Evolutionary conservation across 257 asterid genomes (phyloP), one percentile per base, ranked within the genome.

Genomic region (Euphrasia confusa): DNA sequence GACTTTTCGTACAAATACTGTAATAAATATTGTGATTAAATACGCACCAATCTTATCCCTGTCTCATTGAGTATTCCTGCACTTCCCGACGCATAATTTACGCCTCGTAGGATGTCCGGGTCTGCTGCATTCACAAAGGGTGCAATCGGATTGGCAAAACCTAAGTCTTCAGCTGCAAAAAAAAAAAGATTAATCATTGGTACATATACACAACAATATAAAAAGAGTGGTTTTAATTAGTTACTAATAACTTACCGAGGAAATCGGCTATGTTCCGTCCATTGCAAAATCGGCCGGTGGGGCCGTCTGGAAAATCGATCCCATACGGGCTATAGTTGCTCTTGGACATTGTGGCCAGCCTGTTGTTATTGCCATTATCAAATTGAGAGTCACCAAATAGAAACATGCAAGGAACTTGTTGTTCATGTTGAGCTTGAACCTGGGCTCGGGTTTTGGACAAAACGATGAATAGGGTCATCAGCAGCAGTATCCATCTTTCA

Each of bases 71-170:
- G 92, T 42, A 87, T 84, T 68, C 97, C 94, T 3, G 83, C 76
- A 9, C 39, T 76, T 4, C 88, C 95, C 0, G 95, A 89, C 6
- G 84, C 95, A 69, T 89, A 84, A 60, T 86, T 86, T 7, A 86
- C 71, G 1, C 97, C 97, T 21, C 30, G 28, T 2, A 74, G 47
- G 53, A 79, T 10, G 0, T 53, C 67, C 14, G 39, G 27, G 8
- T 72, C 85, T 26, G 7, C 40, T 32, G 84, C 67, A 0, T 62
- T 64, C 35, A 63, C 85, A 63, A 24, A 81, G 0, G 92, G 87
- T 4, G 85, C 83, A 49, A 80, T 66, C 10, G 75, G 57, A 2
- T 10, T 7, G 2, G 10, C 53, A 60, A 86, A 81, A 10, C 89
- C 89, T 1, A 86, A 53, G 1, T 47, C 9, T 52, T n/a, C 24